Evolutionary conservation across 2,329 filamentous ascomycete species (phyloP).

Genomic region (Fusarium sp.): DNA sequence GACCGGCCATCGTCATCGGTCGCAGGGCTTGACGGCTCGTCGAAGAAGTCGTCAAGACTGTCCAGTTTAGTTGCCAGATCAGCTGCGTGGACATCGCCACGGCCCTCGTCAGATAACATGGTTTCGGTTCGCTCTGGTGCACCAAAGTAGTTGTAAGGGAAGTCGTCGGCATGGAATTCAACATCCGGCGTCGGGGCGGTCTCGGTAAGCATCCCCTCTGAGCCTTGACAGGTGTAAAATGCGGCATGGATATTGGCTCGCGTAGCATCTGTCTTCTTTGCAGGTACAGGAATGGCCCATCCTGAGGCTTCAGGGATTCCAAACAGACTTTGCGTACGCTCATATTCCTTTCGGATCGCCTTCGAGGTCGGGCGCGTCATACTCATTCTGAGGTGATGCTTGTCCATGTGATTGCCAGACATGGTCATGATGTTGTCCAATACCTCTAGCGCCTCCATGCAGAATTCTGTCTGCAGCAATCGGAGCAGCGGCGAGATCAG

Average conservation of each 20-base stretch:
- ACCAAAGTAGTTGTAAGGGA: conserved; percentile 82
- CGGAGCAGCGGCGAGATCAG: conserved; percentile 92
- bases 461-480: conserved; percentile 91
- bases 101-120: conserved; percentile 88
- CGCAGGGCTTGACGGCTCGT: conserved; percentile 72
- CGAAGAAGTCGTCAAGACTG: conserved; percentile 84
- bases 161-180: conserved; percentile 92
- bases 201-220: conserved; percentile 67
- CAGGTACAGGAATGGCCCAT: conserved; percentile 95
- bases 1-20: conserved; percentile 68
- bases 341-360: conserved; percentile 91
- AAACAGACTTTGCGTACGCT: conserved; percentile 92
- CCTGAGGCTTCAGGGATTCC: conserved; percentile 96
- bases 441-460: conserved; percentile 89
- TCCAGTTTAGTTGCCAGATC: conserved; percentile 86
- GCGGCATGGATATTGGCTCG: conserved; percentile 94
- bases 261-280: conserved; percentile 86
- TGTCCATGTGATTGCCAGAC: conserved; percentile 90
- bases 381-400: conserved; percentile 95
- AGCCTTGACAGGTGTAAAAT: conserved; percentile 90
- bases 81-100: conserved; percentile 73
- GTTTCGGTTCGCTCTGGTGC: conserved; percentile 81
- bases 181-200: conserved; percentile 82
- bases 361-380: conserved; percentile 92
- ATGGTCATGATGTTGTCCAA: conserved; percentile 96